phyloP scores from a whole-genome alignment of 2,329 filamentous ascomycete genomes.

The Tolypocladium tropicale region DNA sequence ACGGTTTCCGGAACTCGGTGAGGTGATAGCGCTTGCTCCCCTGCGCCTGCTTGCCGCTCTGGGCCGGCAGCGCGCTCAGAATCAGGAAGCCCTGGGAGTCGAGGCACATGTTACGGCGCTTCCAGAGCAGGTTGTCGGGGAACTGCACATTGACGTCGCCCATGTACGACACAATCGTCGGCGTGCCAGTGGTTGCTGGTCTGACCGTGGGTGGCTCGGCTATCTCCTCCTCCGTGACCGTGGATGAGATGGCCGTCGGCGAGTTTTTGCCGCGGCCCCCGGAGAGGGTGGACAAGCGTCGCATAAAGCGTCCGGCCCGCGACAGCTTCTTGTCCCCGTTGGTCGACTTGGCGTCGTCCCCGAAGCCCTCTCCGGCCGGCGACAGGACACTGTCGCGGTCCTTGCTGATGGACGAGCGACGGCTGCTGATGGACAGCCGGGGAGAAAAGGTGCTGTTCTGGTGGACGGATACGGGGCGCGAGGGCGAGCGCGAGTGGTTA shows the following conservation, averaged over 20 bases:
- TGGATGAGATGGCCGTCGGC: conserved; percentile 35
- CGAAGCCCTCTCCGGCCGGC: conserved; percentile 34
- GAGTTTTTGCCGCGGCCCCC: conserved; percentile 33
- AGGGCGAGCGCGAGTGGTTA: conserved; percentile 30
- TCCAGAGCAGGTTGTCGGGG: conserved; percentile 92
- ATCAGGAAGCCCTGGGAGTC: conserved; percentile 78
- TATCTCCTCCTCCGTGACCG: conserved; percentile 38
- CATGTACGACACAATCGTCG: conserved; percentile 53
- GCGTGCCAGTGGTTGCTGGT: conserved; percentile 18
- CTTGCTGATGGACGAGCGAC: conserved; percentile 39
- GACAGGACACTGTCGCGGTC: conserved; percentile 27
- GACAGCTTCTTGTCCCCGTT: conserved; percentile 36
- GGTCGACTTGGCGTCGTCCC: conserved; percentile 33
- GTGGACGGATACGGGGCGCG: conserved; percentile 36
- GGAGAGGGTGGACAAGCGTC: conserved; percentile 45
- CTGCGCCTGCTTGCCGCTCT: conserved; percentile 35
- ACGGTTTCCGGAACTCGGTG: conserved; percentile 70
- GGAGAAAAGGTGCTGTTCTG: conserved; percentile 34
- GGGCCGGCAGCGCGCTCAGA: conserved; percentile 52
- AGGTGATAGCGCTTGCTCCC: conserved; percentile 72
- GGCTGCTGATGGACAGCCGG: conserved; percentile 57
- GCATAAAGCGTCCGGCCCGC: conserved; percentile 47
- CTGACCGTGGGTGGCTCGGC: conserved; percentile 10
- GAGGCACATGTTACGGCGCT: conserved; percentile 78
- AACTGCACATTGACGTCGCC: conserved; percentile 96